Evolutionary conservation across 2,329 filamentous ascomycete species (phyloP), one percentile per base, ranked within the genome.

Genomic region (Capronia americana): DNA sequence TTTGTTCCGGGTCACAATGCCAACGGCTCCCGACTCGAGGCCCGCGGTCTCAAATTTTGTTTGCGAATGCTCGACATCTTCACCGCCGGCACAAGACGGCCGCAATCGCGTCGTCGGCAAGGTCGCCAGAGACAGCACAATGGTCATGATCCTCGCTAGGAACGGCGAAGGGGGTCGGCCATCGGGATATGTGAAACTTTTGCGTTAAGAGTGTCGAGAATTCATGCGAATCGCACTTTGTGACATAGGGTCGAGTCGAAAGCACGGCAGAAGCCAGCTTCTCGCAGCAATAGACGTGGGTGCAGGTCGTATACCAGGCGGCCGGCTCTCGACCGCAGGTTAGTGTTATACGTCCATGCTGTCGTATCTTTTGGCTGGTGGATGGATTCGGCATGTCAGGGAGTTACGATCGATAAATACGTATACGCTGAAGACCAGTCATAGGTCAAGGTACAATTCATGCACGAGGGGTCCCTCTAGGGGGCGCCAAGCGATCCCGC

Each of bases 81-180:
- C 6, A 20, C 64, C 64, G 30, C 67, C 64, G 7, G 51, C 10
- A 11, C 64, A 61, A 38, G 64, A 66, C 48, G 30, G 30, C 10
- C 64, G 64, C 8, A 69, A 67, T 41, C 57, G 30, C 4, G 63
- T 66, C 8, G 60, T 60, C 14, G 67, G 63, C 10, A 55, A 60
- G 32, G 32, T 69, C 54, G 67, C 67, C 20, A 66, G 67, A 57
- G 67, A 69, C 50, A 57, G 63, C 23, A 63, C 51, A 14, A 69
- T 64, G 67, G 56, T 69, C 59, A 59, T 69, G 54, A 48, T 66
- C 8, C 44, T 66, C 11, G 67, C 55, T 3, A 62, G 64, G 26
- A 41, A 44, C 46, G 38, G 58, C 6, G 24, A 38, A 55, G 41
- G 34, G 10, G 51, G 60, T 8, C n/a, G 64, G 11, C 60, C 64